A percentile compares a stretch with the other conserved stretches of the same genome.
Evolutionary conservation across 768 basidiomycete species (phyloP).

Genomic region (Leccinum barrowsii): DNA sequence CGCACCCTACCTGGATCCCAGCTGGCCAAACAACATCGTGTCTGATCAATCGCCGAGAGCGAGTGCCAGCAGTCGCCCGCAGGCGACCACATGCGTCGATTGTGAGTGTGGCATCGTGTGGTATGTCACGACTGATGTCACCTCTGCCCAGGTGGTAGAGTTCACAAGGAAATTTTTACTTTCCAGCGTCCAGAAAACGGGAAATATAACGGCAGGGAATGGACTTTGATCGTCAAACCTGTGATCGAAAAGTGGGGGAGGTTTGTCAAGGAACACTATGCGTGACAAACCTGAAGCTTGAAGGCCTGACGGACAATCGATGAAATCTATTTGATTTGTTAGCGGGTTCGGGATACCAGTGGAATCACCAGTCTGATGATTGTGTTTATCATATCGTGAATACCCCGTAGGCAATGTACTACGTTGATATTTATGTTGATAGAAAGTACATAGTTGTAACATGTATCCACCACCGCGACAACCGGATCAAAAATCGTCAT

Average conservation of each 20-base stretch:
- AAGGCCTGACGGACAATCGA: background rate
- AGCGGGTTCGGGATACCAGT: background rate
- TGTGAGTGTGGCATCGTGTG: conserved; percentile 35
- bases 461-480: background rate
- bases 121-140: conserved; percentile 4
- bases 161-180: conserved; percentile 79
- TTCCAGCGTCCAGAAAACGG: conserved; percentile 57
- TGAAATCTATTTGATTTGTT: background rate
- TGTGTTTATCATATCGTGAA: background rate
- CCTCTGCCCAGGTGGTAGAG: conserved; percentile 42
- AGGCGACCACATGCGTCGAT: conserved; percentile 36
- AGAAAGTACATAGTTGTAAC: background rate
- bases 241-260: conserved; percentile 76
- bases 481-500: conserved; percentile 46
- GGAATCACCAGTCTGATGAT: background rate
- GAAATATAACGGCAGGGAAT: conserved; percentile 60
- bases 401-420: background rate
- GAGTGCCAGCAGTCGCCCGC: conserved; percentile 9
- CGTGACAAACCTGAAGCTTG: conserved; percentile 10
- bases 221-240: conserved; percentile 70
- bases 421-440: background rate
- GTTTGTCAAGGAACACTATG: conserved; percentile 45
- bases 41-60: conserved; percentile 15
- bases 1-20: conserved; percentile 54
- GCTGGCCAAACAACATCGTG: conserved; percentile 38